phyloP scores from a whole-genome alignment of 805 yeast species.

The Citeromyces nyonsensis region DNA sequence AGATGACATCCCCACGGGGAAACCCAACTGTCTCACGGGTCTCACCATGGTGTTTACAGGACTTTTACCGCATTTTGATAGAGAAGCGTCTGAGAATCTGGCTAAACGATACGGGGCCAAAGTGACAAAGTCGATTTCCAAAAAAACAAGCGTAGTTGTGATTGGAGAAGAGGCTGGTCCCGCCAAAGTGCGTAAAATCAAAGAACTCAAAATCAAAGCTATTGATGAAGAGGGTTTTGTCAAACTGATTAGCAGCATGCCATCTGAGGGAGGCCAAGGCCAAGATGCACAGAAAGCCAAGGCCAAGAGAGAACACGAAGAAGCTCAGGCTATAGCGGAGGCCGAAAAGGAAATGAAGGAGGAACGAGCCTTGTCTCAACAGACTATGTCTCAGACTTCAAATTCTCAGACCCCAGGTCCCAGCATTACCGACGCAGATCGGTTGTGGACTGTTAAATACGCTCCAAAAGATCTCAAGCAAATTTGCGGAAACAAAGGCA shows the following conservation, averaged over 20 bases:
- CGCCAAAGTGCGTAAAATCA: slow-evolving; percentile 74
- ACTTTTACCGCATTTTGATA: slow-evolving; percentile 59
- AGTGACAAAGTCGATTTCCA: slow-evolving; percentile 73
- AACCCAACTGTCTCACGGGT: slow-evolving; percentile 77
- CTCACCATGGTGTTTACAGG: slow-evolving; percentile 92
- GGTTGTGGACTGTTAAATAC: slow-evolving; percentile 85
- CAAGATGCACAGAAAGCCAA: slow-evolving; percentile 61
- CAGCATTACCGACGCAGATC: slow-evolving; percentile 34
- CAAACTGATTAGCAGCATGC: slow-evolving; percentile 62
- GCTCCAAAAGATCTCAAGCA: slow-evolving; percentile 71
- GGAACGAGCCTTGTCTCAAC: slow-evolving; percentile 5
- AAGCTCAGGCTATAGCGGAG: slow-evolving; percentile 33
- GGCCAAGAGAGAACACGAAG: slow-evolving; percentile 55
- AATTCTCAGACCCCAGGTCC: slow-evolving; percentile 9
- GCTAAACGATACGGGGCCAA: slow-evolving; percentile 86
- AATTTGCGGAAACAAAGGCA: slow-evolving; percentile 82
- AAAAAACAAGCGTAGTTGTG: slow-evolving; percentile 78
- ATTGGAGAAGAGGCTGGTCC: slow-evolving; percentile 96
- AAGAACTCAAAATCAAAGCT: slow-evolving; percentile 58
- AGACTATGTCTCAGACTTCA: slow-evolving; percentile 3
- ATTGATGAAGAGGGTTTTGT: slow-evolving; percentile 80
- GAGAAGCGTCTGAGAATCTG: slow-evolving; percentile 58
- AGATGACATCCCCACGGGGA: slow-evolving; percentile 59
- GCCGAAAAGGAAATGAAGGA: slow-evolving; percentile 29
- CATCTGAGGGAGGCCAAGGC: slow-evolving; percentile 86